Percentiles rank a stretch among this genome's conserved stretches.
These are phyloP conservation scores for Metschnikowia santaceciliae DNA, from an alignment of 805 yeast genomes.

Conservation along the genomic window DNA sequence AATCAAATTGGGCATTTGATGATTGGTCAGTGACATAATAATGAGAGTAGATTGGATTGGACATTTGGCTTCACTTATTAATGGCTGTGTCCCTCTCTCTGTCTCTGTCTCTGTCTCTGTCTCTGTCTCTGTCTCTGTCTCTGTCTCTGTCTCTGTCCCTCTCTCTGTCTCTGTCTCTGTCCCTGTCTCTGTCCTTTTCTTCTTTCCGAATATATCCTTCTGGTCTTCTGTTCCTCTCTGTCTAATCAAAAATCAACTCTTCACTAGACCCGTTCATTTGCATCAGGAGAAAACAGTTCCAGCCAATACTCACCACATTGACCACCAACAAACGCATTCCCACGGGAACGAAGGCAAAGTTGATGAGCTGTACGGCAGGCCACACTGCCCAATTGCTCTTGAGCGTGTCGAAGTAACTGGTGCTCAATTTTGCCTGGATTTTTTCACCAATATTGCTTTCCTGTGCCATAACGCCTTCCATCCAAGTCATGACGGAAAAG, in stretches of 20 bases:
- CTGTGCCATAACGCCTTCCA: constrained; percentile 47
- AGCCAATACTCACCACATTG: constrained; percentile 66
- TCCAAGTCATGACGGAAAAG: constrained; percentile 58
- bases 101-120: too few relatives aligned
- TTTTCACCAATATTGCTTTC: constrained; percentile 33
- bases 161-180: too few relatives aligned
- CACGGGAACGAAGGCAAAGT: constrained; percentile 73
- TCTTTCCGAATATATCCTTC: neutral
- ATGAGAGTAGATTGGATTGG: too few relatives aligned
- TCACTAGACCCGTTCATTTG: constrained; percentile 24
- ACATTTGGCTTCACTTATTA: too few relatives aligned
- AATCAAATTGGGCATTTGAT: too few relatives aligned
- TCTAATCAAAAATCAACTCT: neutral
- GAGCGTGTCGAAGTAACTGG: constrained; percentile 65
- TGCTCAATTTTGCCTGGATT: constrained; percentile 40
- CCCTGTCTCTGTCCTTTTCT: too few relatives aligned
- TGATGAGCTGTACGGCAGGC: constrained; percentile 82
- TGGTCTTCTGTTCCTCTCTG: neutral
- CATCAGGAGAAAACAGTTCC: constrained; percentile 78
- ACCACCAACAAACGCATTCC: constrained; percentile 65
- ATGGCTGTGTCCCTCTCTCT: too few relatives aligned
- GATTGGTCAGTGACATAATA: too few relatives aligned
- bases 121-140: too few relatives aligned
- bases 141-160: too few relatives aligned
- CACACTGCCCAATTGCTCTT: constrained; percentile 79